These are phyloP conservation scores for Escallonia rubra DNA, from an alignment of 129 eudicot species.

Conservation along the genomic window DNA sequence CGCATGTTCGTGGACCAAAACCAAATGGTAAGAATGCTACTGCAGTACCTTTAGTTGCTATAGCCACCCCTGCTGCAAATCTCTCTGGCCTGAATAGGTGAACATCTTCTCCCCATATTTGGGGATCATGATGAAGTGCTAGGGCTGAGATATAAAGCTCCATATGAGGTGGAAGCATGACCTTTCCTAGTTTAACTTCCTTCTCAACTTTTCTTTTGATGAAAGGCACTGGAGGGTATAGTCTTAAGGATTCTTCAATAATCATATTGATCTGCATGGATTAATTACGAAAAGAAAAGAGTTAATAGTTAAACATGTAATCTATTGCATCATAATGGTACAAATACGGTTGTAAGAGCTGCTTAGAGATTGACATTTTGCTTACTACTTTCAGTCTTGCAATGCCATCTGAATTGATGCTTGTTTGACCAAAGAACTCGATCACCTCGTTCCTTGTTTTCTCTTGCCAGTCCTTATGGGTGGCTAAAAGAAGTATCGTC, in stretches of 20 bases:
- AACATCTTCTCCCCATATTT: slow-evolving; percentile 76
- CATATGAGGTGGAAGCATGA: slow-evolving; percentile 39
- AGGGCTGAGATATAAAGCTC: slow-evolving; percentile 57
- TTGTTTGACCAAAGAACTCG: slow-evolving; percentile 27
- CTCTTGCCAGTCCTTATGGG: slow-evolving; percentile 68
- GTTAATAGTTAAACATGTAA: background rate
- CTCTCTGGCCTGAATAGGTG: slow-evolving; percentile 63
- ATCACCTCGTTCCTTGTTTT: slow-evolving; percentile 55
- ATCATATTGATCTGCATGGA: slow-evolving; percentile 64
- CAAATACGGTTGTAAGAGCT: background rate
- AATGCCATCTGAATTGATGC: slow-evolving; percentile 53
- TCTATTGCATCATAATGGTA: background rate
- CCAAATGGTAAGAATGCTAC: slow-evolving; percentile 72
- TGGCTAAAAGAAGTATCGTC: slow-evolving; percentile 57
- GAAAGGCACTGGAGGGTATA: slow-evolving; percentile 66
- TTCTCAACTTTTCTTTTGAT: slow-evolving; percentile 40
- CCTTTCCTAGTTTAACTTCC: slow-evolving; percentile 38
- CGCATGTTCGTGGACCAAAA: slow-evolving; percentile 70
- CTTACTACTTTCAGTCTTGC: slow-evolving; percentile 52
- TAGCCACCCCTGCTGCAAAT: slow-evolving; percentile 57
- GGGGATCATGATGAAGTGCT: slow-evolving; percentile 68
- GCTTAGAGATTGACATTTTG: background rate
- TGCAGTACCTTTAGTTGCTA: slow-evolving; percentile 58
- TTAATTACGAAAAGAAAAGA: background rate
- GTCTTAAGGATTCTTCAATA: slow-evolving; percentile 61